Base-by-base conservation (phyloP, 139 green algal species). In the Marvania coccoides region DNA sequence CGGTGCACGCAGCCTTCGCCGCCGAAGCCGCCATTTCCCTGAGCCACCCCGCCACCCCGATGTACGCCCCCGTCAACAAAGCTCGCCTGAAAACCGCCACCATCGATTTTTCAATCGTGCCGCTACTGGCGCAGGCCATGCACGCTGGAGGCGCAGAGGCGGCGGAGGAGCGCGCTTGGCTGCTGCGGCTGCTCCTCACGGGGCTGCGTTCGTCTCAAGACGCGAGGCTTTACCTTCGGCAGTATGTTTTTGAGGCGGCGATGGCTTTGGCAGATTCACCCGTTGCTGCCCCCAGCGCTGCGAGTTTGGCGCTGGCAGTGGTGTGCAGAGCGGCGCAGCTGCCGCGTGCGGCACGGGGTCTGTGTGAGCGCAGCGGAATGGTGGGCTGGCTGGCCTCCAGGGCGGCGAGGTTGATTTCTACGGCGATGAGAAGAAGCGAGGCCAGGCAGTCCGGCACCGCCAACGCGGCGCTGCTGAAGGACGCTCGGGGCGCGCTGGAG, bases 111-210 rank as follows among this genome's bases (percentile, higher is more conserved):
- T 68, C 68, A 58, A 55, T 74, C 5, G 48, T 85, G 34, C 78
- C 83, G 19, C 65, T 87, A 47, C 61, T 82, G 47, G 47, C 62
- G 14, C 57, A 76, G 47, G 61, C 77, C 39, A 63, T 80, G 58
- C n/a, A 58, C 15, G 63, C 39, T 5, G 67, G 65, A 39, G 46
- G 34, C 24, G 55, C 48, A 35, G 42, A 66, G 42, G 60, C 72
- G 13, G 29, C 40, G 2, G 61, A 55, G 3, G 72, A 90, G 70
- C 71, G 71, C 61, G 28, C 31, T 38, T 92, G 82, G 82, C 36
- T 85, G 58, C 61, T 90, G 65, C 65, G 61, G 51, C 65, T 92
- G 69, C 71, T 92, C 68, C 71, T 68, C 15, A 64, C 69, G 40
- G 82, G 78, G 14, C 61, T 84, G 28, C 30, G 69, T 51, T 62